These are phyloP conservation scores for Spatholobus suberectus DNA, from an alignment of 306 rosid species.

Conservation along the genomic window DNA sequence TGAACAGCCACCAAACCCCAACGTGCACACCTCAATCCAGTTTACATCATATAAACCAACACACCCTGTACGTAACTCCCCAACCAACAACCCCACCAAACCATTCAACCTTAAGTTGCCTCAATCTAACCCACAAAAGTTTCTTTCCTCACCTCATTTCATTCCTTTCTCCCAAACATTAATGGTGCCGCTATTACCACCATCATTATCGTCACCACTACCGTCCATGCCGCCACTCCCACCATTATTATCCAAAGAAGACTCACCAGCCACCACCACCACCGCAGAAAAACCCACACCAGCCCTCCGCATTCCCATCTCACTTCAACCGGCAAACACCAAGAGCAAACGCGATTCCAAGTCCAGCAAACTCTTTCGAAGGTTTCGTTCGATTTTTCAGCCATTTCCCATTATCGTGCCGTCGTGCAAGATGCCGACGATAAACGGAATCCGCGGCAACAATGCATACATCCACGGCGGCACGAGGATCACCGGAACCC, in stretches of 20 bases:
- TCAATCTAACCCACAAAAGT: neutral
- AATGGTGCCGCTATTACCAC: neutral
- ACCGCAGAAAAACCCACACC: neutral
- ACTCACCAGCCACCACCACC: neutral
- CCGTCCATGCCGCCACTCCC: neutral
- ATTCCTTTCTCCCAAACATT: neutral
- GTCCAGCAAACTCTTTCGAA: slow-evolving; percentile 48
- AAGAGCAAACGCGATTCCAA: slow-evolving; percentile 45
- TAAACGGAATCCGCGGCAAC: slow-evolving; percentile 30
- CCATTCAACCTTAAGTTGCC: slow-evolving; percentile 12
- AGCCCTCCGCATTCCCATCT: slow-evolving; percentile 25
- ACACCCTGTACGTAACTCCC: slow-evolving; percentile 22
- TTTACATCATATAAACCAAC: slow-evolving; percentile 32
- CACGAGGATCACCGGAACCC: slow-evolving; percentile 71
- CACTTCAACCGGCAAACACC: slow-evolving; percentile 70
- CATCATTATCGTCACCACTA: neutral
- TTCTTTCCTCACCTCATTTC: neutral
- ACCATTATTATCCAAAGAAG: neutral
- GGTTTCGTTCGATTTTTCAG: slow-evolving; percentile 60
- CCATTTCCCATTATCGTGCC: slow-evolving; percentile 79
- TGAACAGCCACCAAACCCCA: slow-evolving; percentile 27
- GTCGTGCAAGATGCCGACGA: slow-evolving; percentile 56
- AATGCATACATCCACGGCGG: slow-evolving; percentile 66
- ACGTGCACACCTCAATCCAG: slow-evolving; percentile 47
- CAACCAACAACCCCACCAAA: neutral